These are phyloP conservation scores for Leccinum cinnamomeum DNA, from an alignment of 1,284 basidiomycete species.

Conservation along the genomic window DNA sequence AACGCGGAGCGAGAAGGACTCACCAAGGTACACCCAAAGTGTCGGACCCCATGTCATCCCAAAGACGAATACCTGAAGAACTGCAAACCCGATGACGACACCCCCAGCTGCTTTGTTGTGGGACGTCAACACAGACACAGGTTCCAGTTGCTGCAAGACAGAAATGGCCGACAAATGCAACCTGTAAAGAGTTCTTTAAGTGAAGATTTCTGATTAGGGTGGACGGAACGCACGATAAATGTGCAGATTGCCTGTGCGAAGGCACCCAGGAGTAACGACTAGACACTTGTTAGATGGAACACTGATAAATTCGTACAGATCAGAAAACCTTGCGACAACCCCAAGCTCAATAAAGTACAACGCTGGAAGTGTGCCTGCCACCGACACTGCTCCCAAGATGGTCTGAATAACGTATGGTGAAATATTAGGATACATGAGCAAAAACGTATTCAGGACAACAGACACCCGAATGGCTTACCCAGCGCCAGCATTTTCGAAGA, in stretches of 20 bases:
- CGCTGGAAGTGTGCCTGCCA: slow-evolving; percentile 64
- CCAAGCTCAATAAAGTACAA: slow-evolving; percentile 66
- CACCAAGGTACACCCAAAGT: slow-evolving; percentile 62
- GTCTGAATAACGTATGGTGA: slow-evolving; percentile 73
- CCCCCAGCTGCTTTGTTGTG: slow-evolving; percentile 49
- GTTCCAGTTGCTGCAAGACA: slow-evolving; percentile 48
- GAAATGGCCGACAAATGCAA: slow-evolving; percentile 72
- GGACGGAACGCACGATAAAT: slow-evolving; percentile 47
- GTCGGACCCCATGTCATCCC: slow-evolving; percentile 57
- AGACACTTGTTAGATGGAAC: slow-evolving; percentile 2
- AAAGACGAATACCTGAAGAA: slow-evolving; percentile 59
- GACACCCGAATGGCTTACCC: slow-evolving; percentile 36
- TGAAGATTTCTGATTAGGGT: slow-evolving; percentile 7
- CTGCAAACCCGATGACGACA: slow-evolving; percentile 58
- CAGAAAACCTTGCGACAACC: slow-evolving; percentile 56
- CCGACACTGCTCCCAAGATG: slow-evolving; percentile 69
- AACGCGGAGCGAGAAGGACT: slow-evolving; percentile 62
- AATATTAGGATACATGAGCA: slow-evolving; percentile 39
- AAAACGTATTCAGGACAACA: not conserved
- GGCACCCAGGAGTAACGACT: slow-evolving; percentile 70
- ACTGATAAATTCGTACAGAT: not conserved
- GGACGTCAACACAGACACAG: slow-evolving; percentile 39
- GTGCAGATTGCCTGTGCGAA: slow-evolving; percentile 61
- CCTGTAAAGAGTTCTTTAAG: slow-evolving; percentile 34
- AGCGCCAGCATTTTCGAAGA: slow-evolving; percentile 77